Base-by-base conservation (phyloP, 2,329 filamentous ascomycete species). In the Ophiosphaerella korrae region DNA sequence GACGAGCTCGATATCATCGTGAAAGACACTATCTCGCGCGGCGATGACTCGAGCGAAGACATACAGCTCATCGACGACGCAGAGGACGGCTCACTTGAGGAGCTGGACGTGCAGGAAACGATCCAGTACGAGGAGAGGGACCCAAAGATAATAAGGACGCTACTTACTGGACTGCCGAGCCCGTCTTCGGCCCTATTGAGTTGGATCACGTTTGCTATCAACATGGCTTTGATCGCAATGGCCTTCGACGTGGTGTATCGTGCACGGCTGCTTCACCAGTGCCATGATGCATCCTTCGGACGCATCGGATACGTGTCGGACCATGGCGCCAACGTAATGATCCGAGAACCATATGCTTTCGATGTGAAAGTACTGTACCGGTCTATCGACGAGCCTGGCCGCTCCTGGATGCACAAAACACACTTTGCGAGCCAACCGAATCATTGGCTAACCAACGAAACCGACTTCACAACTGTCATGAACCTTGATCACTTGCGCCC, bases 261-360 rank as follows among this genome's bases (percentile, higher is more conserved):
- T 16, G 88, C 88, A 2, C 84, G 85, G 9, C 72, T 87, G 52
- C 82, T 88, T 31, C 82, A 96, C 71, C 85, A 88, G 3, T 85
- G 81, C 23, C 77, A 89, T 24, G 86, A 95, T 58, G 78, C 96
- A 9, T 90, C 92, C 0, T 96, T 99, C 71, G 89, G 90, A 35
- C 84, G 94, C 7, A 78, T 96, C 13, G 94, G 94, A 23, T 93
- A 93, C 70, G 88, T 97, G 24, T 96, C 92, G 4, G 83, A 89
- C 14, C 84, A 81, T 0, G 88, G 88, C 48, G 94, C 92, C 18
- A 92, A 86, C 53, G 81, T 99, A 34, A 77, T 99, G 24, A 80
- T 99, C 40, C 84, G 94, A 50, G 94, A 97, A 72, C 91, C 94
- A 1, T 84, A 96, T 60, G 80, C 84, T 44, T 71, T 82, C 31